phyloP scores from a whole-genome alignment of 106 monocot species.

The Dendrobium catenatum region DNA sequence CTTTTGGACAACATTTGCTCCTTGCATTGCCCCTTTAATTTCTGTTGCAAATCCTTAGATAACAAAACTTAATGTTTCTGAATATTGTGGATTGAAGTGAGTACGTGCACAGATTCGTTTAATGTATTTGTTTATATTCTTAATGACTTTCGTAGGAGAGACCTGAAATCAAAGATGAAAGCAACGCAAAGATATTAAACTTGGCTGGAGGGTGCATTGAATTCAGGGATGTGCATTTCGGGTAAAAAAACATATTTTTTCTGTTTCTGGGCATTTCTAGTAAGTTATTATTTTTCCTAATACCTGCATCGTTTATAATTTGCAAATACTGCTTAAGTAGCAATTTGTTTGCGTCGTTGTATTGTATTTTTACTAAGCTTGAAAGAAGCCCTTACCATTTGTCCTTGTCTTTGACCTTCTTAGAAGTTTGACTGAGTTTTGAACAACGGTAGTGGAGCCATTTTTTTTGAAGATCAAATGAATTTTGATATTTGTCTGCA shows the following conservation, averaged over 20 bases:
- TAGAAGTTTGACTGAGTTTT: neutral
- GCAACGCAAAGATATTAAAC: constrained; percentile 49
- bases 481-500: neutral
- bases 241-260: constrained; percentile 29
- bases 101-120: neutral
- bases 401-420: neutral
- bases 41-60: too few species aligned
- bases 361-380: neutral
- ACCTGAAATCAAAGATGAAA: constrained; percentile 60
- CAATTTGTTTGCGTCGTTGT: neutral
- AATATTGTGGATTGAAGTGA: neutral
- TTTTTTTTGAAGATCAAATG: neutral
- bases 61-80: neutral
- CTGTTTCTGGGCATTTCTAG: neutral
- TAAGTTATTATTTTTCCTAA: neutral
- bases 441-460: neutral
- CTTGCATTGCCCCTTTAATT: too few species aligned
- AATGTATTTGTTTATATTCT: neutral
- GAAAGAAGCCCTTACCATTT: neutral
- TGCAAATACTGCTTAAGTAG: neutral
- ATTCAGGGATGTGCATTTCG: constrained; percentile 87
- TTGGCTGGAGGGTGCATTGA: constrained; percentile 73
- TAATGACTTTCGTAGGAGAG: constrained; percentile 55
- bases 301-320: neutral
- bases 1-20: too few species aligned